phyloP scores from a whole-genome alignment of 2,329 filamentous ascomycete genomes.

The Pestalotiopsis sp. region DNA sequence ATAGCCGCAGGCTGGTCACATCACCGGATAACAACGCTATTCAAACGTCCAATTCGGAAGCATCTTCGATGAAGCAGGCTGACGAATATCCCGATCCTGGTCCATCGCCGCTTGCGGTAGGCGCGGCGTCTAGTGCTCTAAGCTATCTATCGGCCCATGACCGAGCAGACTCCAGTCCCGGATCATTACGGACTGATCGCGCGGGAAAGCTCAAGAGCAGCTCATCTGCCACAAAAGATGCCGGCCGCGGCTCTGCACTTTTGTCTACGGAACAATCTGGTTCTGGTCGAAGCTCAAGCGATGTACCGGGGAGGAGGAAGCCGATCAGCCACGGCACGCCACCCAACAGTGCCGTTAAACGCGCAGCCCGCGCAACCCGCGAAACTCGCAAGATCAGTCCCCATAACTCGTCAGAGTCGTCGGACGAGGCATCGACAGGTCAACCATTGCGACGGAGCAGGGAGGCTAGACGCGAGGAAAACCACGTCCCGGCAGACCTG shows the following conservation, averaged over 20 bases:
- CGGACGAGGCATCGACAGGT: not conserved
- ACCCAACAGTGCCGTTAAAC: slow-evolving; percentile 25
- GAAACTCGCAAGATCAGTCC: slow-evolving; percentile 5
- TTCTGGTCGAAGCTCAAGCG: slow-evolving; percentile 17
- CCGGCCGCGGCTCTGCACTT: slow-evolving; percentile 1
- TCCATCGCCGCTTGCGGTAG: slow-evolving; percentile 51
- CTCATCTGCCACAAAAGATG: slow-evolving; percentile 19
- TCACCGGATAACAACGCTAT: slow-evolving; percentile 34
- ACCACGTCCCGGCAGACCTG: slow-evolving; percentile 22
- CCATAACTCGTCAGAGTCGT: slow-evolving; percentile 4
- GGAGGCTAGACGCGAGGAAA: slow-evolving; percentile 30
- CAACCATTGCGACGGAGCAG: not conserved
- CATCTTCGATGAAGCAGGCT: slow-evolving; percentile 33
- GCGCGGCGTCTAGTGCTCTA: slow-evolving; percentile 57
- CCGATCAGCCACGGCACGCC: slow-evolving; percentile 13
- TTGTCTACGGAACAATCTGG: not conserved
- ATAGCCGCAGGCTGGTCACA: slow-evolving; percentile 51
- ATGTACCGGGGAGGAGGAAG: slow-evolving; percentile 19
- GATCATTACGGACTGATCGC: slow-evolving; percentile 16
- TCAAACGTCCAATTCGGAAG: slow-evolving; percentile 26
- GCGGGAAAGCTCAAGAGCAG: slow-evolving; percentile 17
- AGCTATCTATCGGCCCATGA: slow-evolving; percentile 35
- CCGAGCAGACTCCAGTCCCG: slow-evolving; percentile 20
- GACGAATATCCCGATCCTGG: slow-evolving; percentile 37
- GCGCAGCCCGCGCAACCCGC: slow-evolving; percentile 14